Percentiles rank a stretch among this genome's conserved stretches.
Conservation (phyloP, 2,329 filamentous ascomycete genomes). For the Beauveria pseudobassiana region DNA sequence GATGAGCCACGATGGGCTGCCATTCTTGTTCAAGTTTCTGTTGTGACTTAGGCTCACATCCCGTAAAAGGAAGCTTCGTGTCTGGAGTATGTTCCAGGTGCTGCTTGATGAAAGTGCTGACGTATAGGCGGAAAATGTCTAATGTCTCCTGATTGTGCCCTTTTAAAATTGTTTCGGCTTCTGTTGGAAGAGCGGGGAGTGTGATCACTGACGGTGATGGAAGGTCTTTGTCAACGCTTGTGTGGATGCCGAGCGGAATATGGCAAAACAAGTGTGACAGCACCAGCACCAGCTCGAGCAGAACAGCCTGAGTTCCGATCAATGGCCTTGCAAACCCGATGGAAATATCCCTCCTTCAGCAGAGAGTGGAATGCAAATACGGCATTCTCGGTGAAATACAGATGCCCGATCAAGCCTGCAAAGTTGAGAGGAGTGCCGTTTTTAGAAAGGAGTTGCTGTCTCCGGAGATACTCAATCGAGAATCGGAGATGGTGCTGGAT, state of each 20-base stretch:
- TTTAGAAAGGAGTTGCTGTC: slow-evolving; percentile 56
- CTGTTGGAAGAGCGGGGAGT: slow-evolving; percentile 53
- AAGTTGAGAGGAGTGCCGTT: slow-evolving; percentile 63
- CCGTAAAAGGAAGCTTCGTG: slow-evolving; percentile 50
- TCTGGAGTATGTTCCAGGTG: slow-evolving; percentile 47
- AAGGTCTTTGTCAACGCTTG: slow-evolving; percentile 40
- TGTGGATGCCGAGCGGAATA: slow-evolving; percentile 37
- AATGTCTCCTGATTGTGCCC: slow-evolving; percentile 60
- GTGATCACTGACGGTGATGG: slow-evolving; percentile 56
- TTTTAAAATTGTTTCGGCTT: slow-evolving; percentile 48
- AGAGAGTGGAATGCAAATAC: slow-evolving; percentile 72
- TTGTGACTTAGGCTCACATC: background rate
- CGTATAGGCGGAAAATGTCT: slow-evolving; percentile 59
- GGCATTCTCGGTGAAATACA: slow-evolving; percentile 71
- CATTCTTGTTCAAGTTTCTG: slow-evolving; percentile 15
- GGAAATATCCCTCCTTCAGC: slow-evolving; percentile 63
- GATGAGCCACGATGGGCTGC: slow-evolving; percentile 14
- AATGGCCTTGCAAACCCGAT: slow-evolving; percentile 51
- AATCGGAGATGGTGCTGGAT: slow-evolving; percentile 72
- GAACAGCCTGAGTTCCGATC: slow-evolving; percentile 40
- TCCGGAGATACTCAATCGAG: slow-evolving; percentile 70
- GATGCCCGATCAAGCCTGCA: slow-evolving; percentile 59
- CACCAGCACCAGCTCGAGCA: slow-evolving; percentile 58
- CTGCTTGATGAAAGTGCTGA: slow-evolving; percentile 60
- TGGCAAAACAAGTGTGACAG: slow-evolving; percentile 66